Percentiles rank a stretch among this genome's conserved stretches.
These are phyloP conservation scores for Prunus mira DNA, from an alignment of 306 rosid genomes.

Conservation along the genomic window DNA sequence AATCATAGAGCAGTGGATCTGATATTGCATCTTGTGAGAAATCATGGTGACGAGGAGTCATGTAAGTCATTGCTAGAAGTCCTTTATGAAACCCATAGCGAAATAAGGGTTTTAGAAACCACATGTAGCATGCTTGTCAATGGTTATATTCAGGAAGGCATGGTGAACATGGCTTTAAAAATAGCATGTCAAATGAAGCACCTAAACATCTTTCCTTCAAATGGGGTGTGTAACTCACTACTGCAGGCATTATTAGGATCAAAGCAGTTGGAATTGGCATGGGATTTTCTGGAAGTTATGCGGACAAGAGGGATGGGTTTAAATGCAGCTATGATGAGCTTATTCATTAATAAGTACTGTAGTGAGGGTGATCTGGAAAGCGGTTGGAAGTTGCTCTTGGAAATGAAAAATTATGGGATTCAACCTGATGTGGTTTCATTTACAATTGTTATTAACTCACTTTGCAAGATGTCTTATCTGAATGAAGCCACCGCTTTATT, in stretches of 20 bases:
- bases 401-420: conserved; percentile 24
- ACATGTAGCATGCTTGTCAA: conserved; percentile 31
- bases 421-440: conserved; percentile 35
- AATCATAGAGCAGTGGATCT: conserved; percentile 39
- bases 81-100: conserved; percentile 17
- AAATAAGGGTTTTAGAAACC: conserved; percentile 27
- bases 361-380: conserved; percentile 23
- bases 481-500: conserved; percentile 34
- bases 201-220: conserved; percentile 31
- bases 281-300: conserved; percentile 33
- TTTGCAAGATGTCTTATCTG: conserved; percentile 27
- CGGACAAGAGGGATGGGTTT: conserved; percentile 18
- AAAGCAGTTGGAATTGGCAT: conserved; percentile 24
- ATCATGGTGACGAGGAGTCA: conserved; percentile 12
- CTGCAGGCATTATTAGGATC: conserved; percentile 23
- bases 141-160: conserved; percentile 28
- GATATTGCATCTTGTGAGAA: conserved; percentile 21
- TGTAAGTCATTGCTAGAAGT: conserved; percentile 8
- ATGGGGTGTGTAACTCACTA: conserved; percentile 16
- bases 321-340: conserved; percentile 23
- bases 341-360: conserved; percentile 33
- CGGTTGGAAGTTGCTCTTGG: conserved; percentile 32
- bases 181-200: conserved; percentile 26
- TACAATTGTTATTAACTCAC: conserved; percentile 31
- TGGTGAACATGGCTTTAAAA: conserved; percentile 21